Percentiles rank a stretch among this genome's conserved stretches.
Conservation (phyloP, 2,329 filamentous ascomycete species). For the Davidsoniella eucalypti region DNA sequence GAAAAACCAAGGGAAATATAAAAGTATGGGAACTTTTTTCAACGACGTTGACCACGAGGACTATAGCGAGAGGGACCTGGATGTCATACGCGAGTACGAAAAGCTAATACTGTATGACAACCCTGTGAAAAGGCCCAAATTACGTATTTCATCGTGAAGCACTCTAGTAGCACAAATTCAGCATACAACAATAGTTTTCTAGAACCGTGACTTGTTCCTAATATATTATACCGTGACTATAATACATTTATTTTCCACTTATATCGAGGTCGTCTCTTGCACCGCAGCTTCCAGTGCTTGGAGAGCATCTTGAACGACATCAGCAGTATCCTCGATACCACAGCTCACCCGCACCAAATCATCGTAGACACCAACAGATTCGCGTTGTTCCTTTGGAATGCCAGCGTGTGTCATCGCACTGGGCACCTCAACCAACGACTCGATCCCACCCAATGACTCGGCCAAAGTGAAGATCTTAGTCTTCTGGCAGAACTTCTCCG, state of each 20-base stretch:
- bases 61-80: background rate
- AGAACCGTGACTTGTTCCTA: too few species aligned
- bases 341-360: constrained; percentile 88
- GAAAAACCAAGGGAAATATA: too few species aligned
- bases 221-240: background rate
- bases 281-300: constrained; percentile 69
- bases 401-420: constrained; percentile 95
- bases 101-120: background rate
- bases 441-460: constrained; percentile 81
- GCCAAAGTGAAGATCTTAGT: constrained; percentile 87
- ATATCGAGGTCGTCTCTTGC: constrained; percentile 13
- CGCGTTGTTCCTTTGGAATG: constrained; percentile 77
- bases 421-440: constrained; percentile 81
- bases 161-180: constrained; percentile 5
- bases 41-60: background rate
- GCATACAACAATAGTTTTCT: constrained; percentile 4
- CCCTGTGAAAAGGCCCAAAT: background rate
- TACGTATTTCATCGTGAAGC: background rate
- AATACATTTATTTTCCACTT: constrained; percentile 12
- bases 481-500: constrained; percentile 78
- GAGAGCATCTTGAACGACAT: constrained; percentile 66
- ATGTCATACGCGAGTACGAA: background rate
- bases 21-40: background rate
- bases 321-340: constrained; percentile 78
- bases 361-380: constrained; percentile 86